These are phyloP conservation scores for Hanseniaspora mollemarum DNA, from an alignment of 805 yeast species.

Conservation along the genomic window DNA sequence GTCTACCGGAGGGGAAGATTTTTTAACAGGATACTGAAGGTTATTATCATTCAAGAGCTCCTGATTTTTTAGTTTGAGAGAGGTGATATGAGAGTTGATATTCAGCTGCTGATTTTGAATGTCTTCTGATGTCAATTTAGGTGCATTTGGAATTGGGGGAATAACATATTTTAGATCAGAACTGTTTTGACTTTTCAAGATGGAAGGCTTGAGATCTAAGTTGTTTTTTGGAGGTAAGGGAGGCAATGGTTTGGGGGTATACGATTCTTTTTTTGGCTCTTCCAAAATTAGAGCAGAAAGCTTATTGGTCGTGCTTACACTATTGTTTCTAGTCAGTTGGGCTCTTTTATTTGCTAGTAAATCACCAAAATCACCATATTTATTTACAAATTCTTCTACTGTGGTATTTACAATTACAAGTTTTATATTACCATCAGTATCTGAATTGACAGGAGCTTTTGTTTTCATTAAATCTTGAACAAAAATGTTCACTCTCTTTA, in stretches of 20 bases:
- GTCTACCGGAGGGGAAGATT: background rate
- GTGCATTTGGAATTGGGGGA: constrained; percentile 14
- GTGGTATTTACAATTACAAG: constrained; percentile 5
- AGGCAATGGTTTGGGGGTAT: background rate
- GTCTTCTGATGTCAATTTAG: background rate
- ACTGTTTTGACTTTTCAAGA: constrained; percentile 4
- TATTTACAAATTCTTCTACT: constrained; percentile 1
- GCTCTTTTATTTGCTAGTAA: constrained; percentile 4
- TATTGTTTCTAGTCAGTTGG: background rate
- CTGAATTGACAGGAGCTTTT: background rate
- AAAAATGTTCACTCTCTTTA: background rate
- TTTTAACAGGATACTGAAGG: background rate
- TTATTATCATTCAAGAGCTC: background rate
- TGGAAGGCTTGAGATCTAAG: constrained; percentile 6
- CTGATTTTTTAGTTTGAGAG: background rate
- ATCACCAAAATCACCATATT: constrained; percentile 6
- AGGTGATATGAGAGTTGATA: background rate
- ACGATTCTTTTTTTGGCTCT: background rate
- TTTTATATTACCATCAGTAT: constrained; percentile 5
- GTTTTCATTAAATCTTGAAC: constrained; percentile 1
- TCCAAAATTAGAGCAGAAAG: constrained; percentile 3
- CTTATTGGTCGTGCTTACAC: constrained; percentile 4
- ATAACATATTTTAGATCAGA: constrained; percentile 11
- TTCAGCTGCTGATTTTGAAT: background rate
- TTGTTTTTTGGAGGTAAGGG: constrained; percentile 3